A percentile compares a stretch with the other conserved stretches of the same genome.
These are phyloP conservation scores for Eucalyptus pauciflora DNA, from an alignment of 345 rosid species.

Conservation along the genomic window DNA sequence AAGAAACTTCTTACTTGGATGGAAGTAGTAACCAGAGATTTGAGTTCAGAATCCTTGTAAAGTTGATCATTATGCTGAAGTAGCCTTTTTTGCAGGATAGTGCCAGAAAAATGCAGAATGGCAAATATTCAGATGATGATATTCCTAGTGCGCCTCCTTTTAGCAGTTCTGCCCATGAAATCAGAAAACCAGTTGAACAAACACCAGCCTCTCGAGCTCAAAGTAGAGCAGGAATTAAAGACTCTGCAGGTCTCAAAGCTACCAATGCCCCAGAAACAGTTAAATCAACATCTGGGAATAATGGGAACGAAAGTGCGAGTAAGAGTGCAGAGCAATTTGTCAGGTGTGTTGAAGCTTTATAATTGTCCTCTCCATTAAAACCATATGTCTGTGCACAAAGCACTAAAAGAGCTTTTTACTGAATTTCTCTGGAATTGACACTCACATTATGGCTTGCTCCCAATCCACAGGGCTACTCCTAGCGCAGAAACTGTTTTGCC, in stretches of 20 bases:
- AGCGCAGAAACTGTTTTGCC: constrained; percentile 42
- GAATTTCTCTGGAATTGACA: not conserved
- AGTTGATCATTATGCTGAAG: not conserved
- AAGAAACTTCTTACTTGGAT: not conserved
- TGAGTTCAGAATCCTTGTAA: not conserved
- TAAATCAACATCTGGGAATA: constrained; percentile 12
- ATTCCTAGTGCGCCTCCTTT: constrained; percentile 91
- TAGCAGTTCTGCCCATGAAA: constrained; percentile 43
- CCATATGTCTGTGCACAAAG: not conserved
- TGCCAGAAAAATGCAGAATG: constrained; percentile 16
- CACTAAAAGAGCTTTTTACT: not conserved
- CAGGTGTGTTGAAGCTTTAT: constrained; percentile 26
- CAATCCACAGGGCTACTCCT: constrained; percentile 27
- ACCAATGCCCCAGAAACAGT: constrained; percentile 10
- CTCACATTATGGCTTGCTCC: not conserved
- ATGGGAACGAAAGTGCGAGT: constrained; percentile 21
- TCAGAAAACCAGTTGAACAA: constrained; percentile 15
- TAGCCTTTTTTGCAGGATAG: constrained; percentile 27
- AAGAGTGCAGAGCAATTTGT: constrained; percentile 28
- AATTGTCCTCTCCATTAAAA: not conserved
- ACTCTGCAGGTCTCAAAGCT: constrained; percentile 8
- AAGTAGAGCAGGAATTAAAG: not conserved
- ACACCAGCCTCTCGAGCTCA: constrained; percentile 7
- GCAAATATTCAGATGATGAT: constrained; percentile 32
- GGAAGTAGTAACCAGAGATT: not conserved